Evolutionary conservation across 2,329 filamentous ascomycete species (phyloP).

Genomic region (Bisporella sp.): DNA sequence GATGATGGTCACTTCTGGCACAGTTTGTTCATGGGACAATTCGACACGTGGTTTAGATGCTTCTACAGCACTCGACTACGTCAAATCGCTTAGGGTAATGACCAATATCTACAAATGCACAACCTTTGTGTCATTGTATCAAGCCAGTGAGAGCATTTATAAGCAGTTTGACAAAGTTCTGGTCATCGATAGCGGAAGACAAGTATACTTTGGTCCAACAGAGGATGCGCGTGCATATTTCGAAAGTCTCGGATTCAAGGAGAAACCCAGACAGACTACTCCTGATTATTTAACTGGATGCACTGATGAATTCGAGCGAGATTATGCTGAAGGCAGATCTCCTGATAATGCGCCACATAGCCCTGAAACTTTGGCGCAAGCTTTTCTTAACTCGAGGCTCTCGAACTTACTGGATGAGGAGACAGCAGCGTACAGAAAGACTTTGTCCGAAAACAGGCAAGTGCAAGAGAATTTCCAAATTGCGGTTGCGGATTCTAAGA

Average conservation of each 20-base stretch:
- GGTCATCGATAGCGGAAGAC: conserved; percentile 65
- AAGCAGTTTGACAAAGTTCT: conserved; percentile 75
- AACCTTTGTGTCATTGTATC: conserved; percentile 61
- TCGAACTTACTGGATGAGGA: conserved; percentile 52
- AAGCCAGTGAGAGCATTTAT: conserved; percentile 64
- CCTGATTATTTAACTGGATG: conserved; percentile 73
- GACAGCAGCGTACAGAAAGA: conserved; percentile 62
- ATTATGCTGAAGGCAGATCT: conserved; percentile 61
- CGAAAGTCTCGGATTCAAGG: conserved; percentile 54
- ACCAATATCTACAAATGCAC: conserved; percentile 69
- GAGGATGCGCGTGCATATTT: conserved; percentile 59
- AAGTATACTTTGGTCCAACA: conserved; percentile 58
- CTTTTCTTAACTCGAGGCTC: conserved; percentile 61
- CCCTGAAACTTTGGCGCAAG: conserved; percentile 58
- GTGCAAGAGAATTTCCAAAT: conserved; percentile 69
- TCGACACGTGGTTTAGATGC: conserved; percentile 74
- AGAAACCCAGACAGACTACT: conserved; percentile 53
- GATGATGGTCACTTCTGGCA: conserved; percentile 65
- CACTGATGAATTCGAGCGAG: conserved; percentile 64
- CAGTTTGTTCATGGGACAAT: conserved; percentile 75
- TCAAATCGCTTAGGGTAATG: conserved; percentile 62
- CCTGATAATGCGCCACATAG: conserved; percentile 60
- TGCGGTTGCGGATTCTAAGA: conserved; percentile 73
- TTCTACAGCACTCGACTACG: conserved; percentile 72
- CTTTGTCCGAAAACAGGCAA: conserved; percentile 56